Evolutionary conservation across 1,284 basidiomycete species (phyloP), one percentile per base, ranked within the genome.

Genomic region (Tilletia walkeri): DNA sequence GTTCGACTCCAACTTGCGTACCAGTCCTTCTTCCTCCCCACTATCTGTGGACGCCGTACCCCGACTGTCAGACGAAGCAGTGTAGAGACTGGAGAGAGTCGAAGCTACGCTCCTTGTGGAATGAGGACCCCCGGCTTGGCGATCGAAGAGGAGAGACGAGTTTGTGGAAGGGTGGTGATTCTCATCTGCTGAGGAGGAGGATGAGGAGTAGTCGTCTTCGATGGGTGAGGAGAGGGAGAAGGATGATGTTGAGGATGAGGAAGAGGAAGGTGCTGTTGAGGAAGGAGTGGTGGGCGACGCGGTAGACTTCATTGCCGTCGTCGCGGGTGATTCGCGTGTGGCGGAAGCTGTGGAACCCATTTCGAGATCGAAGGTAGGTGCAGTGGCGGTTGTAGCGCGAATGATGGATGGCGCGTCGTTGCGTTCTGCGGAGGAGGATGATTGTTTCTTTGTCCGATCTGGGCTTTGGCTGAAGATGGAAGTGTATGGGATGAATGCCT

Each of bases 401-500:
- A 53, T 10, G 50, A 7, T 20, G 18, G 50, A 7, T 53, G 7
- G 50, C 14, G 30, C 45, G 38, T 38, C 36, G 38, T 4, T 45
- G 63, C 63, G 34, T 5, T 65, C 45, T 41, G 18, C 24, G 7
- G 18, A 20, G 50, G 10, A 7, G 2, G 50, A n/a, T 53, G 50
- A 16, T 36, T 14, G 34, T 14, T 12, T 39, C 24, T 10, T 6
- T 20, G n/a, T 48, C 2, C 90, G 59, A 73, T 36, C 30, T 76
- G 90, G 89, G 9, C 92, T 88, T 72, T 92, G 88, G 85, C 94
- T 93, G 87, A 92, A 94, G 89, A 95, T 92, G 73, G 75, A 78
- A 16, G 79, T 75, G 79, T 86, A 87, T 1, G 77, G 86, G 84
- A 84, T 80, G 87, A 89, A 89, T 20, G 89, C 89, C 85, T 91